Evolutionary conservation across 352 stramenopile genomes (phyloP), one percentile per base, ranked within the genome.

Genomic region (Pythium sp.): DNA sequence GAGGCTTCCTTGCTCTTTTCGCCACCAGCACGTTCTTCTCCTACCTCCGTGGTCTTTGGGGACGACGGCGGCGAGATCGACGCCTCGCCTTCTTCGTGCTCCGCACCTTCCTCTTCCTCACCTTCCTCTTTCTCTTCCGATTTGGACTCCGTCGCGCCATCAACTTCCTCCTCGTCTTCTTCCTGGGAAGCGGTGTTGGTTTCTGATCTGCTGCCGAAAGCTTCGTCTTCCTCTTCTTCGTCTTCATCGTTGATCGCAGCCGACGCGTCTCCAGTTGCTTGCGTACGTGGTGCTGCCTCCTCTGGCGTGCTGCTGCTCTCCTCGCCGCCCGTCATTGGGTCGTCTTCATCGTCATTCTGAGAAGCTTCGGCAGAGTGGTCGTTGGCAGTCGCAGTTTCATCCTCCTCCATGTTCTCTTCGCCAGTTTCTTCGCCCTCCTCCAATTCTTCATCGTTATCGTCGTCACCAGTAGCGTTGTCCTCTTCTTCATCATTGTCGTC

Each of bases 321-420:
- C 8, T 72, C 57, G n/a, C 54, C 55, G 30, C 66, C 66, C 9
- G 49, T 75, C 71, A 82, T 75, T 12, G 58, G 61, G 12, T 83
- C 71, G 58, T 86, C 67, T 12, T 79, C 68, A 12, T 68, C 68
- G 32, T 63, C 58, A 30, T 62, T 62, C n/a, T 62, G 56, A 22
- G 56, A 62, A 8, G 8, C 32, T 38, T 62, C 56, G 11, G 32
- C 56, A n/a, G 56, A 49, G 32, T 62, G 30, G 38, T 30, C 28
- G 47, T 55, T 55, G n/a, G 43, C 41, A 1, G 64, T n/a, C 26
- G 32, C 28, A 22, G 4, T 32, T 14, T 56, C 26, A 18, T 75
- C 64, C 8, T 67, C 61, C n/a, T 63, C 63, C 32, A 69, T 57
- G 5, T 46, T 51, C 2, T 69, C 65, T 46, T 74, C 69, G 26